Evolutionary conservation across 1,284 basidiomycete genomes (phyloP).

Genomic region (Bondarzewia mesenterica): DNA sequence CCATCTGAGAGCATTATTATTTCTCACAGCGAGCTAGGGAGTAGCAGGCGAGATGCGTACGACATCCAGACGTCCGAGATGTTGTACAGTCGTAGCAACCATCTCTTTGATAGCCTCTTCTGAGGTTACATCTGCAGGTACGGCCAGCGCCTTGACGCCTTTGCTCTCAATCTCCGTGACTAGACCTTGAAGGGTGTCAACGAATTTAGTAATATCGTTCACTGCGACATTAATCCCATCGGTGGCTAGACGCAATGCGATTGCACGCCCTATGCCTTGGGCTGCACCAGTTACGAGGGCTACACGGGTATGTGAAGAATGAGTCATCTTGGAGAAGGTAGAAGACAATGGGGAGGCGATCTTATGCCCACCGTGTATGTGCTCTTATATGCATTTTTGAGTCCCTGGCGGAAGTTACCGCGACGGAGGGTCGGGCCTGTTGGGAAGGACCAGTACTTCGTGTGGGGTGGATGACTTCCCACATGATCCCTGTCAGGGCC

Average conservation of each 20-base stretch:
- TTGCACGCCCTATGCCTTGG: conserved; percentile 20
- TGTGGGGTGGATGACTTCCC: no score
- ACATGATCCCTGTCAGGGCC: no score
- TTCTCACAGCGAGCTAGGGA: not conserved
- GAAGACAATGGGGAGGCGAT: no score
- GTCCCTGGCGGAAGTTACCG: no score
- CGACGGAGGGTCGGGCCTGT: no score
- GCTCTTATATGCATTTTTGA: no score
- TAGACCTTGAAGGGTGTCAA: conserved; percentile 13
- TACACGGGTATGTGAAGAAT: conserved; percentile 6
- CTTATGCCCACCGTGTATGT: no score
- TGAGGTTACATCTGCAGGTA: not conserved
- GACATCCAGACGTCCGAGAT: conserved; percentile 28
- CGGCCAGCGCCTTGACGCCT: not conserved
- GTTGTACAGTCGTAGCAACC: conserved; percentile 21
- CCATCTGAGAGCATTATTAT: conserved; percentile 16
- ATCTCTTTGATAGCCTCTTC: conserved; percentile 25
- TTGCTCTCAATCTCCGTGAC: conserved; percentile 14
- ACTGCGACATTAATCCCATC: conserved; percentile 22
- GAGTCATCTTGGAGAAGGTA: no score
- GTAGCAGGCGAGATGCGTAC: conserved; percentile 15
- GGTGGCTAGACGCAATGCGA: conserved; percentile 18
- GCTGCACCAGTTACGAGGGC: conserved; percentile 19
- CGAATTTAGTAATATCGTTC: conserved; percentile 19
- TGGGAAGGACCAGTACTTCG: no score